Evolutionary conservation across 495 filamentous ascomycete genomes (phyloP).

Genomic region (Penicillium pancosmium): DNA sequence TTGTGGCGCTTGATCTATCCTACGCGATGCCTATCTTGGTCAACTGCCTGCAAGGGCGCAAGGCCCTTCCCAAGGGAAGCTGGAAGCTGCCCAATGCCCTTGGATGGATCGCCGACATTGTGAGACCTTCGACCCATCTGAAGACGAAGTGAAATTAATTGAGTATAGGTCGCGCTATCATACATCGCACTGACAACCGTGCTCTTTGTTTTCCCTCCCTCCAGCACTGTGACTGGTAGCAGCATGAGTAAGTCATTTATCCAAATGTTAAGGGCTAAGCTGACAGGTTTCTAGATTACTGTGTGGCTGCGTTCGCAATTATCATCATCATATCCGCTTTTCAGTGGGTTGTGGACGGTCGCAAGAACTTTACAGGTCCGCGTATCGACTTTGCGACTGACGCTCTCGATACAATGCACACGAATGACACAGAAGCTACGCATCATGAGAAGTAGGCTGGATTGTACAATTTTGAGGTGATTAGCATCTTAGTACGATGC

Average conservation of each 20-base stretch:
- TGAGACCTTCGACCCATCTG: constrained; percentile 32
- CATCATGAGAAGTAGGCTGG: constrained; percentile 9
- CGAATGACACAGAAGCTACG: neutral
- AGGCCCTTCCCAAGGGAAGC: constrained; percentile 57
- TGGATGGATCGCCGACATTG: constrained; percentile 65
- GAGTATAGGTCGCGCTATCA: constrained; percentile 55
- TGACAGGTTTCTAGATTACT: constrained; percentile 52
- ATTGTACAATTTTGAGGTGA: neutral
- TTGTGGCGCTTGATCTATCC: constrained; percentile 68
- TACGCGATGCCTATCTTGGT: constrained; percentile 71
- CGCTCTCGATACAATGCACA: constrained; percentile 11
- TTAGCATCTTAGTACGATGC: neutral
- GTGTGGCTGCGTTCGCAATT: constrained; percentile 69
- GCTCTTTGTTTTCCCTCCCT: constrained; percentile 72
- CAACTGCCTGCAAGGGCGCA: constrained; percentile 64
- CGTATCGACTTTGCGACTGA: constrained; percentile 41
- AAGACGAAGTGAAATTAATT: constrained; percentile 15
- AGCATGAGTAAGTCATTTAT: constrained; percentile 63
- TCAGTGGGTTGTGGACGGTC: constrained; percentile 70
- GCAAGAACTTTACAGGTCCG: constrained; percentile 67
- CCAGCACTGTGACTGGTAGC: constrained; percentile 59
- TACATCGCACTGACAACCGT: constrained; percentile 71
- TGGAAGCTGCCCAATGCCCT: constrained; percentile 59
- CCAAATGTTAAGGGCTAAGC: neutral
- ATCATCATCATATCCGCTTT: constrained; percentile 64